Evolutionary conservation across 768 basidiomycete species (phyloP), one percentile per base, ranked within the genome.

Genomic region (Leucocoprinus sp.): DNA sequence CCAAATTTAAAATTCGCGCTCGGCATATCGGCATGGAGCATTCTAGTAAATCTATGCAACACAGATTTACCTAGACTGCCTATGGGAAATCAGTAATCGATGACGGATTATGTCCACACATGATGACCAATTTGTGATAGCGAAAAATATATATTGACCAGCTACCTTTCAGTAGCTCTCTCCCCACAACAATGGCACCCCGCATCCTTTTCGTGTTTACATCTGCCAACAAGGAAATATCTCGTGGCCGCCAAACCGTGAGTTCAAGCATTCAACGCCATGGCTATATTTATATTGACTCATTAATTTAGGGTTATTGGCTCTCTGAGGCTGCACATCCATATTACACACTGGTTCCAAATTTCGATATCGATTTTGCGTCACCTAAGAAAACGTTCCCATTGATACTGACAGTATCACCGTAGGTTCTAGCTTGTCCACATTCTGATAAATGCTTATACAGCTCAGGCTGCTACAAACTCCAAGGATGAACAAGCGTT

Each of bases 281-380:
- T 23, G 29, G 36, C 26, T 19, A 27, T 35, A 42, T 17, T 37
- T 27, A 48, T 22, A 7, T 11, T n/a, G n/a, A n/a, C n/a, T n/a
- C n/a, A n/a, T n/a, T n/a, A n/a, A 21, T 19, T 47, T 21, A 82
- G 81, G 84, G 85, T 17, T 87, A 80, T 80, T 89, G 78, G 61
- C 70, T 87, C 23, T 82, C 84, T 4, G 86, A 91, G 59, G 78
- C 78, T 9, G 81, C 82, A 0, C 84, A 85, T 57, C 82, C 83
- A 1, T 84, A 81, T 62, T 81, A 78, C 55, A 59, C 69, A 45
- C 65, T 82, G 23, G 56, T 59, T 2, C 71, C 74, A 17, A 66
- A 76, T 45, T 68, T 64, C 53, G 63, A 61, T 26, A 72, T 84
- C 54, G 77, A 76, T 43, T 78, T 80, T 51, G 82, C 79, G 1